Base-by-base conservation (phyloP, 345 rosid species). In the Sonneratia alba region DNA sequence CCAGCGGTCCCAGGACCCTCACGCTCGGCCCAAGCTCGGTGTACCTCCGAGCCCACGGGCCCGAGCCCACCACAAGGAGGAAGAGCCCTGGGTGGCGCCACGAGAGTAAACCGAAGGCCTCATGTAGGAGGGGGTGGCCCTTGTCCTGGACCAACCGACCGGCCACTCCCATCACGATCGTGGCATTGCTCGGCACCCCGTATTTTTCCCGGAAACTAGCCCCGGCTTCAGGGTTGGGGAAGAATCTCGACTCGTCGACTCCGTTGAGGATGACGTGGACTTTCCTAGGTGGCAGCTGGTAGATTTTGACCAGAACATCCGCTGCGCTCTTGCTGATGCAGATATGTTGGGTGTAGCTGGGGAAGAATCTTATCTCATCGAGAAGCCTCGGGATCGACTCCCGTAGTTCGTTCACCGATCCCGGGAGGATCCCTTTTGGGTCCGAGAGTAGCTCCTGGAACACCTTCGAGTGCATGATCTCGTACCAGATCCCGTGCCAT, bases 401-500 rank as follows among this genome's bases (percentile, higher is more conserved):
- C 42, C 81, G 81, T 77, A 92, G 86, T 70, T 82, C 84, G 40
- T 73, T 63, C 71, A 72, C 67, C 21, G 76, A 70, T 6, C 68
- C 75, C 9, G 81, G 80, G 37, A 70, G 42, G 22, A 34, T 34
- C 51, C 72, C 78, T 7, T 75, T 76, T 4, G 80, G 81, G 70
- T 81, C 75, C 18, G 79, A 64, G 16, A 77, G 80, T 48, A 86
- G 90, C 70, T 88, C 97, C 79, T 86, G 83, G 18, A 86, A 81
- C n/a, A 87, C 42, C 73, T 85, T 85, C 0, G 95, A 90, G 83
- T 90, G 90, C 80, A 92, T 85, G 65, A 83, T 87, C 81, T 90
- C 98, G 48, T 83, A 85, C 92, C 89, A 83, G 36, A 87, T 87
- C 11, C 91, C 95, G 38, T 87, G 95, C 94, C 98, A 88, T 1